Evolutionary conservation across 179 eudicot genomes (phyloP).

Genomic region (Monotropa hypopitys): DNA sequence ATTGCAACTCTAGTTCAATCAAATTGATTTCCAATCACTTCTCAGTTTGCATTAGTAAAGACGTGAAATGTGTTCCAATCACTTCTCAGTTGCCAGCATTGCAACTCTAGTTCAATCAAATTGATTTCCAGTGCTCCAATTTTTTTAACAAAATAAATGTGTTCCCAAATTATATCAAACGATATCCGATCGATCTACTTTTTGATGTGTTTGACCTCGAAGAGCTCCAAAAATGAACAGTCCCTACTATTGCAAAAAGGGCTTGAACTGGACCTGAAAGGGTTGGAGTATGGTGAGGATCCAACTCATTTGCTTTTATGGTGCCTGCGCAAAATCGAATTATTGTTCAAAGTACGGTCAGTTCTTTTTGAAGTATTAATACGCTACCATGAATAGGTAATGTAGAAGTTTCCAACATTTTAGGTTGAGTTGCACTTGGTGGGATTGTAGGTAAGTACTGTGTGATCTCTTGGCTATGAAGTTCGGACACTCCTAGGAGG

Average conservation of each 20-base stretch:
- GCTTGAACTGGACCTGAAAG: too few relatives aligned
- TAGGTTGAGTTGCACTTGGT: background rate
- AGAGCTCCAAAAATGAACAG: too few relatives aligned
- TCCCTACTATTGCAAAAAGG: too few relatives aligned
- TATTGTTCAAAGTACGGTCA: background rate
- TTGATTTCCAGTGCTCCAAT: too few relatives aligned
- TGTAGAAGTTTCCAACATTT: background rate
- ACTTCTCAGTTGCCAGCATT: too few relatives aligned
- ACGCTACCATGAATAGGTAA: background rate
- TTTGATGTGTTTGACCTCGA: too few relatives aligned
- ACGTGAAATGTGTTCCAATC: background rate
- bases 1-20: background rate
- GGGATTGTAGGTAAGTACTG: background rate
- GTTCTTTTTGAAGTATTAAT: background rate
- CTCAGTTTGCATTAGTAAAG: background rate
- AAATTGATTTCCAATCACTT: background rate
- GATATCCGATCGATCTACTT: too few relatives aligned
- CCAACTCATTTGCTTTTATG: background rate
- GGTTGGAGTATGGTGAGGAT: too few relatives aligned
- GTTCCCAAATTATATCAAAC: too few relatives aligned
- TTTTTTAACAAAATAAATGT: too few relatives aligned
- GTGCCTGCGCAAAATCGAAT: background rate
- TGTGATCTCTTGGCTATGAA: background rate
- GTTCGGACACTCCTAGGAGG: too few relatives aligned
- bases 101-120: too few relatives aligned